A percentile compares a stretch with the other conserved stretches of the same genome.
Conservation (phyloP, 176 grass and related monocot genomes). For the Zoysia japonica region DNA sequence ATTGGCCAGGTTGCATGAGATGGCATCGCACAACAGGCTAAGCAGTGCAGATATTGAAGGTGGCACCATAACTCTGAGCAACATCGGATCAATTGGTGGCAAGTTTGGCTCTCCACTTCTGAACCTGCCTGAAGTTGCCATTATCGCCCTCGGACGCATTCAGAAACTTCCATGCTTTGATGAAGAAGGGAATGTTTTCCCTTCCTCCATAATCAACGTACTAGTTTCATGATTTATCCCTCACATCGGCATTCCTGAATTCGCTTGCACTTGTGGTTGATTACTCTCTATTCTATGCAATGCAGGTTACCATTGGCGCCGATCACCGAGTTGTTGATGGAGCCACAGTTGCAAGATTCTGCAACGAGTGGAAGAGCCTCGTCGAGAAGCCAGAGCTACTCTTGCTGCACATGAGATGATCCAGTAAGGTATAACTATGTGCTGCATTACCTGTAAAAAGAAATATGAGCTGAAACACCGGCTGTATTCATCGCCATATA, state of each 20-base stretch:
- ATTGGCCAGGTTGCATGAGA: constrained; percentile 68
- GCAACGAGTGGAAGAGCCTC: constrained; percentile 86
- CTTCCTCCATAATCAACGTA: constrained; percentile 82
- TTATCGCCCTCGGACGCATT: constrained; percentile 86
- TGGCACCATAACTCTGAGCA: constrained; percentile 94
- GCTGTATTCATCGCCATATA: too few relatives aligned
- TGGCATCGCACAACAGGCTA: constrained; percentile 74
- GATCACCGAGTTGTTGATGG: constrained; percentile 93
- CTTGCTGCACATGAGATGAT: constrained; percentile 77
- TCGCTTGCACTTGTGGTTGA: neutral
- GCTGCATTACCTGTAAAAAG: too few relatives aligned
- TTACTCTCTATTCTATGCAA: neutral
- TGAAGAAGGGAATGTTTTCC: constrained; percentile 63
- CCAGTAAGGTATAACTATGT: neutral
- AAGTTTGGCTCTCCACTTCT: constrained; percentile 96
- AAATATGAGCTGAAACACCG: neutral
- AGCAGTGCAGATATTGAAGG: constrained; percentile 66
- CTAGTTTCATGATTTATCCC: neutral
- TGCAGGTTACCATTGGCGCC: constrained; percentile 83
- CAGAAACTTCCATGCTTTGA: constrained; percentile 79
- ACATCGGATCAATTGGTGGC: constrained; percentile 93
- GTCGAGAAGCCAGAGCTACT: constrained; percentile 88
- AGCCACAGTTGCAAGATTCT: constrained; percentile 87
- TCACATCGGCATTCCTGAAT: neutral
- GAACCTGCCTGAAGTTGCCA: constrained; percentile 94